Conservation (phyloP, 192 early-diverging fungal species). For the Bifiguratus adelaidae region DNA sequence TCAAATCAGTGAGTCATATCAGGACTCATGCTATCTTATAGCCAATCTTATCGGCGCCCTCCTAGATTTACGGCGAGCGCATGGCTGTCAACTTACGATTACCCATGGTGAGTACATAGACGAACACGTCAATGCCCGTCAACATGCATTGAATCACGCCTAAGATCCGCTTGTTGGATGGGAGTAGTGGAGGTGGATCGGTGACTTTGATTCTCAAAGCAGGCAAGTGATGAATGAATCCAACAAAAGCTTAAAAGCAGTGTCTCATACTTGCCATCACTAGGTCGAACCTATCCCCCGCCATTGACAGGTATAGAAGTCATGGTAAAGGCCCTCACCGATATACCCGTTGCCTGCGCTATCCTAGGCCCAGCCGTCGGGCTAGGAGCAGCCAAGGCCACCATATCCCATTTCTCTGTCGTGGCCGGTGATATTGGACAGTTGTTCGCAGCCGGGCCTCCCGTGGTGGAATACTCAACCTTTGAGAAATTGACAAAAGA, state of each 20-base stretch:
- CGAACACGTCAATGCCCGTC: too few species aligned
- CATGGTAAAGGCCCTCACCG: slow-evolving; percentile 15
- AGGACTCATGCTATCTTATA: background rate
- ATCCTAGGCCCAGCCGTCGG: slow-evolving; percentile 22
- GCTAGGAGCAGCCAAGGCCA: slow-evolving; percentile 20
- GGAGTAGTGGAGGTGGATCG: slow-evolving; percentile 21
- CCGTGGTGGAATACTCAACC: slow-evolving; percentile 18
- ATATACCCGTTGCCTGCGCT: slow-evolving; percentile 19
- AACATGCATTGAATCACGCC: background rate
- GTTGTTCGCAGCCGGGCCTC: slow-evolving; percentile 18
- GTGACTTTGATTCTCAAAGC: slow-evolving; percentile 13
- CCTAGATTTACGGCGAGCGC: slow-evolving; percentile 17
- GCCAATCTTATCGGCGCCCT: background rate
- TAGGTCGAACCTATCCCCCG: slow-evolving; percentile 7
- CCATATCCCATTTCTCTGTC: slow-evolving; percentile 21
- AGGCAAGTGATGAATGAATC: too few species aligned
- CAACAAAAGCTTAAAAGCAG: too few species aligned
- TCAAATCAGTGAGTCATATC: slow-evolving; percentile 13
- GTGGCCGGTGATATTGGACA: slow-evolving; percentile 11
- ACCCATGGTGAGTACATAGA: slow-evolving; percentile 6
- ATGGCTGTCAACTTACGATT: slow-evolving; percentile 12
- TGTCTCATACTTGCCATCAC: too few species aligned
- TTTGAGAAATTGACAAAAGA: slow-evolving; percentile 20
- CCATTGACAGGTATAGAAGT: slow-evolving; percentile 22
- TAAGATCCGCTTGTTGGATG: slow-evolving; percentile 20